Conservation (phyloP, 768 basidiomycete genomes). For the Kockovaella imperatae region DNA sequence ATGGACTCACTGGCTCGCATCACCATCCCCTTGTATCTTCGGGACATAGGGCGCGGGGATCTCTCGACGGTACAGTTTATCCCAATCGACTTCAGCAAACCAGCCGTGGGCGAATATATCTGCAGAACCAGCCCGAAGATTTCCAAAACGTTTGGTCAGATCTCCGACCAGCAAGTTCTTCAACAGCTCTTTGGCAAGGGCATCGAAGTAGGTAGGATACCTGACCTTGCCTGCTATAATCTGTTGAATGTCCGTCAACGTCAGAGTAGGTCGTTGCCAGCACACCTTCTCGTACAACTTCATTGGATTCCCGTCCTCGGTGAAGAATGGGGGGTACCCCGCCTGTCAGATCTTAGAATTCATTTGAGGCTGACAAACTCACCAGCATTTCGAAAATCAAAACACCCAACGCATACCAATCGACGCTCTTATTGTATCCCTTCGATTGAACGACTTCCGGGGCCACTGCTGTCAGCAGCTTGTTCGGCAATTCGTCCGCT, state of each 20-base stretch:
- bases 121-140: slow-evolving; percentile 43
- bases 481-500: slow-evolving; percentile 12
- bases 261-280: background rate
- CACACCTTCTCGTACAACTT: slow-evolving; percentile 47
- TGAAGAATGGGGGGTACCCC: slow-evolving; percentile 47
- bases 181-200: slow-evolving; percentile 44
- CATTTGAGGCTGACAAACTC: slow-evolving; percentile 8
- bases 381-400: slow-evolving; percentile 47
- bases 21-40: slow-evolving; percentile 82
- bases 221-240: slow-evolving; percentile 46
- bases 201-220: slow-evolving; percentile 46
- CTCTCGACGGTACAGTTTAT: slow-evolving; percentile 66
- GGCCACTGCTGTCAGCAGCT: slow-evolving; percentile 33
- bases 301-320: slow-evolving; percentile 47
- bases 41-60: slow-evolving; percentile 96
- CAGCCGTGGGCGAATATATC: slow-evolving; percentile 50
- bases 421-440: slow-evolving; percentile 47
- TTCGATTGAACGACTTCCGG: slow-evolving; percentile 47
- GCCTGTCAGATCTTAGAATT: slow-evolving; percentile 23
- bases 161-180: slow-evolving; percentile 46
- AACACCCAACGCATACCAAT: slow-evolving; percentile 47
- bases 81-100: slow-evolving; percentile 86
- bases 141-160: slow-evolving; percentile 45
- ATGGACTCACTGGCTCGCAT: slow-evolving; percentile 69
- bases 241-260: slow-evolving; percentile 13